Conservation (phyloP, 441 rosid genomes). For the Corymbia citriodora region DNA sequence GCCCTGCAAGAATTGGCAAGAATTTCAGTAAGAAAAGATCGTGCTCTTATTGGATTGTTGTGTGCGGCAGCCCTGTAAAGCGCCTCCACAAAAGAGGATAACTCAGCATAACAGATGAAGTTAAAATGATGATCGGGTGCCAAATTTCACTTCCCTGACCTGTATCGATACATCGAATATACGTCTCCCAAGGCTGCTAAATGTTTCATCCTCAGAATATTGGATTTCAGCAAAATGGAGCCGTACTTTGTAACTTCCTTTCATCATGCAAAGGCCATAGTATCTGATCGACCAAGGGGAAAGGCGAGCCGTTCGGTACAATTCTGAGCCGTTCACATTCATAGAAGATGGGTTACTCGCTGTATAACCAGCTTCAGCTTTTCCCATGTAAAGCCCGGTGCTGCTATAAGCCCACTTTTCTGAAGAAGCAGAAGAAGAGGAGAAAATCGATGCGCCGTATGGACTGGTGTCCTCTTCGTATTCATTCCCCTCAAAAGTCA, state of each 20-base stretch:
- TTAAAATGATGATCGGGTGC: background rate
- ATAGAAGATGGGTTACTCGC: slow-evolving; percentile 20
- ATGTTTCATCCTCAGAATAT: slow-evolving; percentile 37
- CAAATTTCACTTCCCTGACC: slow-evolving; percentile 26
- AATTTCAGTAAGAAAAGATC: background rate
- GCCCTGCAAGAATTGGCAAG: slow-evolving; percentile 33
- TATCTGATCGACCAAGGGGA: slow-evolving; percentile 73
- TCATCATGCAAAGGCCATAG: slow-evolving; percentile 61
- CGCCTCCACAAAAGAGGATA: background rate
- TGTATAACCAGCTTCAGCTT: background rate
- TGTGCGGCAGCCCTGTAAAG: background rate
- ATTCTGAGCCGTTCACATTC: slow-evolving; percentile 19
- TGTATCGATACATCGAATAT: slow-evolving; percentile 73
- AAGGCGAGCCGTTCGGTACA: slow-evolving; percentile 60
- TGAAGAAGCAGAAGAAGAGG: background rate
- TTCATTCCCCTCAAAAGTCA: slow-evolving; percentile 8
- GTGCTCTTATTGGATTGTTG: rapidly evolving
- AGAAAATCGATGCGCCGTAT: slow-evolving; percentile 31
- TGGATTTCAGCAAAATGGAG: slow-evolving; percentile 92
- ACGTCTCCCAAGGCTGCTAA: slow-evolving; percentile 58
- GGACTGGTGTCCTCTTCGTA: slow-evolving; percentile 39
- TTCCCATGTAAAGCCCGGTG: slow-evolving; percentile 40
- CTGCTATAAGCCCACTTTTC: slow-evolving; percentile 76
- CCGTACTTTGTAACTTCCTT: slow-evolving; percentile 53
- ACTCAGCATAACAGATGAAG: background rate